Percentiles rank a stretch among this genome's conserved stretches.
Evolutionary conservation across 306 rosid genomes (phyloP).

Genomic region (Mimosa bimucronata): DNA sequence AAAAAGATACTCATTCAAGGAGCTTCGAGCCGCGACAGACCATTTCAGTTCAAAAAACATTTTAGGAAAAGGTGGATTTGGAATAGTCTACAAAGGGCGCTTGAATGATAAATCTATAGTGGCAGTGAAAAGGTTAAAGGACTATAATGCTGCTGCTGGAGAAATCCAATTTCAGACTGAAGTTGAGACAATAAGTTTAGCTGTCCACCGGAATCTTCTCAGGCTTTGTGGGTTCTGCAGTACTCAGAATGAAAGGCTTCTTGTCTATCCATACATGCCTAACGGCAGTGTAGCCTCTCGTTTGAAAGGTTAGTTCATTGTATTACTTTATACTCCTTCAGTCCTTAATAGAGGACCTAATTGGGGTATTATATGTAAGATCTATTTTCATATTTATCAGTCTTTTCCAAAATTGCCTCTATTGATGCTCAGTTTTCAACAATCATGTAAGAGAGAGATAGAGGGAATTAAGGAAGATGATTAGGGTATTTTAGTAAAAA

Average conservation of each 20-base stretch:
- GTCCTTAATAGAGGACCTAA: too few relatives aligned
- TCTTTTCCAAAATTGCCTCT: too few relatives aligned
- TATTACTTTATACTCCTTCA: neutral
- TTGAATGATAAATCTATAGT: conserved; percentile 84
- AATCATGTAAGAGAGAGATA: too few relatives aligned
- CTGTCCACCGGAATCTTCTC: conserved; percentile 92
- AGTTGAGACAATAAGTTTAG: conserved; percentile 97
- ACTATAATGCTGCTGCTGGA: conserved; percentile 89
- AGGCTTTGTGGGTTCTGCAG: conserved; percentile 93
- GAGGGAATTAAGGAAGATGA: too few relatives aligned
- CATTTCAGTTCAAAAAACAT: conserved; percentile 94
- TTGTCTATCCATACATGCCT: conserved; percentile 94
- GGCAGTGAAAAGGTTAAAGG: conserved; percentile 95
- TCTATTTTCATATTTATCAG: too few relatives aligned
- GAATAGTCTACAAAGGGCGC: conserved; percentile 89
- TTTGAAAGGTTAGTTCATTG: conserved; percentile 73
- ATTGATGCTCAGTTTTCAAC: too few relatives aligned
- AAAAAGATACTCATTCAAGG: conserved; percentile 87
- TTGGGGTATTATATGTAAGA: too few relatives aligned
- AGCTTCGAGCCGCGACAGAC: conserved; percentile 92
- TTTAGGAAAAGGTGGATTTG: conserved; percentile 97
- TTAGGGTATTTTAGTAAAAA: too few relatives aligned
- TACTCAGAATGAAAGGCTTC: conserved; percentile 90
- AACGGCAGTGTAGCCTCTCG: conserved; percentile 97
- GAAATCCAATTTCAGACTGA: conserved; percentile 99